Conservation (phyloP, 2,329 filamentous ascomycete species). For the Waltergamsia citrina region DNA sequence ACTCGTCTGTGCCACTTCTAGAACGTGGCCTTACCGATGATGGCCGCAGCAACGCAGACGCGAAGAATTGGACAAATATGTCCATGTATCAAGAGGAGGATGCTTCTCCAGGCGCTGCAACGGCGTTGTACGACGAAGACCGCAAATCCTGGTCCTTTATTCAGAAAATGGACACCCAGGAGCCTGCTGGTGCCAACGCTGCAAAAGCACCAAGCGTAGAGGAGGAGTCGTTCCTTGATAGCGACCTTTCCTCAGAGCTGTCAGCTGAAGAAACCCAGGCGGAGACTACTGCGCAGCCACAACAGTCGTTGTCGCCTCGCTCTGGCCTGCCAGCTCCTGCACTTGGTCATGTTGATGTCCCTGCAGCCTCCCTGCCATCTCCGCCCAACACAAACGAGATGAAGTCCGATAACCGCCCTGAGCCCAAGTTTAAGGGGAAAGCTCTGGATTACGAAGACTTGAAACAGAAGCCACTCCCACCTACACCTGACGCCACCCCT, state of each 20-base stretch:
- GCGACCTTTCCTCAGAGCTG: slow-evolving; percentile 54
- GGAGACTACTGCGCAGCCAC: slow-evolving; percentile 7
- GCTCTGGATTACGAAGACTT: not conserved
- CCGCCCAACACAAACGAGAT: slow-evolving; percentile 1
- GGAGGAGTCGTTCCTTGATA: slow-evolving; percentile 38
- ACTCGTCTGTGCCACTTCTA: slow-evolving; percentile 67
- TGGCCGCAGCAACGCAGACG: slow-evolving; percentile 27
- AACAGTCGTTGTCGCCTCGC: no score
- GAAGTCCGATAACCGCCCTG: not conserved
- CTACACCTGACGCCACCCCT: slow-evolving; percentile 41
- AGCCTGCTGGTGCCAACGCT: slow-evolving; percentile 27
- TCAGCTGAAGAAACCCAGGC: slow-evolving; percentile 36
- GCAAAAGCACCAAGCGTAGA: slow-evolving; percentile 18
- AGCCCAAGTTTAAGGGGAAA: not conserved
- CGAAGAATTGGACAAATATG: slow-evolving; percentile 42
- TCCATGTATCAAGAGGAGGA: slow-evolving; percentile 42
- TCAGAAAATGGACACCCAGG: slow-evolving; percentile 37
- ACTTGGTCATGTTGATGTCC: slow-evolving; percentile 13
- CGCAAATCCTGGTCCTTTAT: slow-evolving; percentile 45
- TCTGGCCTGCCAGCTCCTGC: slow-evolving; percentile 22
- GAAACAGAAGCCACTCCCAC: slow-evolving; percentile 30
- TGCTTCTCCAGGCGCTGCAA: slow-evolving; percentile 12
- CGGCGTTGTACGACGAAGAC: slow-evolving; percentile 14
- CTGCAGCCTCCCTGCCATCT: not conserved
- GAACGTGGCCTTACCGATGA: slow-evolving; percentile 55